phyloP scores from a whole-genome alignment of 805 yeast species.

The Zygoascus bituminiphila region DNA sequence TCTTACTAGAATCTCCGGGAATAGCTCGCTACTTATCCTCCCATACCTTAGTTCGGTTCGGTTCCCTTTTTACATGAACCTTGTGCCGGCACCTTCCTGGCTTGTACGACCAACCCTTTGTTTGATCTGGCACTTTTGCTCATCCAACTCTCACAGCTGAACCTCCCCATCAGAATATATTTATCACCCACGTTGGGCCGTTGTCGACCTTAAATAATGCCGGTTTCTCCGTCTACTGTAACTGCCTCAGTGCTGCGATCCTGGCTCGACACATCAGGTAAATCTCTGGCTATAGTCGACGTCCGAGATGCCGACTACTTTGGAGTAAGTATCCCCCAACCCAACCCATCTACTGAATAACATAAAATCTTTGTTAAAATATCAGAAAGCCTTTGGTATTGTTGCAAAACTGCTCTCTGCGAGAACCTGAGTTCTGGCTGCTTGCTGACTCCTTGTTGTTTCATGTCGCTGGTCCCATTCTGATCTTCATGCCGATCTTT shows the following conservation, averaged over 20 bases:
- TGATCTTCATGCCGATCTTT: background rate
- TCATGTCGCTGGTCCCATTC: background rate
- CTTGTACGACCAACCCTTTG: too few species aligned
- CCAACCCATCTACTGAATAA: background rate
- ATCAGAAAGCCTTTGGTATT: too few species aligned
- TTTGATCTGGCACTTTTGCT: background rate
- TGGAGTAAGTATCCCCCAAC: constrained; percentile 41
- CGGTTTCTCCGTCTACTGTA: background rate
- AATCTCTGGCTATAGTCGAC: constrained; percentile 50
- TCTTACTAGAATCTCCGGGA: too few species aligned
- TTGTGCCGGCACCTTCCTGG: too few species aligned
- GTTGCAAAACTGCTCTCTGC: too few species aligned
- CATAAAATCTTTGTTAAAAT: too few species aligned
- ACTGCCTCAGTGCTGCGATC: constrained; percentile 18
- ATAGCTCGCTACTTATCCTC: too few species aligned
- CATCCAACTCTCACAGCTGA: background rate
- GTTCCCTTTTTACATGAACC: too few species aligned
- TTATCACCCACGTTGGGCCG: background rate
- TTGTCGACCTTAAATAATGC: background rate
- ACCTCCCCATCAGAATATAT: background rate
- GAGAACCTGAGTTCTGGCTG: background rate
- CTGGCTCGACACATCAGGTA: constrained; percentile 22
- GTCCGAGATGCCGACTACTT: constrained; percentile 77
- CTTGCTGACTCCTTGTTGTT: background rate
- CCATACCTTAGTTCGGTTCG: too few species aligned